phyloP scores from a whole-genome alignment of 2,329 filamentous ascomycete genomes.

The Chaetomium sp. region DNA sequence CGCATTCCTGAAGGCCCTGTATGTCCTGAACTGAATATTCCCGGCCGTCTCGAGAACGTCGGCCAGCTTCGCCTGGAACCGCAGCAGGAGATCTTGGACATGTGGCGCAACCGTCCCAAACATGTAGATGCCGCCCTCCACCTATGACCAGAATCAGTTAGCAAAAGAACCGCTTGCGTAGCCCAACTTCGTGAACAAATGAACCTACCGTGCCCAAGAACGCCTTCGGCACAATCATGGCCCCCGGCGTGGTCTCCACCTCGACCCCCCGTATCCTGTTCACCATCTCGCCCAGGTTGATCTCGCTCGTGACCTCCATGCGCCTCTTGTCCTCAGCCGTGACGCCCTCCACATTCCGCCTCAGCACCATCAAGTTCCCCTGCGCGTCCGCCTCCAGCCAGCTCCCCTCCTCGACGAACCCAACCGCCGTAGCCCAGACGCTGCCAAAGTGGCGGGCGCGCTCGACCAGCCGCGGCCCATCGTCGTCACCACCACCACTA shows the following conservation, averaged over 20 bases:
- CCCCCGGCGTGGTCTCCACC: constrained; percentile 63
- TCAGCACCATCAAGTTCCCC: constrained; percentile 83
- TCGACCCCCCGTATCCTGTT: constrained; percentile 80
- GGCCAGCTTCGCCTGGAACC: constrained; percentile 73
- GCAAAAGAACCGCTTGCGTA: background rate
- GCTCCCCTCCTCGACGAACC: constrained; percentile 68
- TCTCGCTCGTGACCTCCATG: constrained; percentile 75
- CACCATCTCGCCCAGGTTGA: constrained; percentile 89
- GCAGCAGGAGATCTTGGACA: constrained; percentile 78
- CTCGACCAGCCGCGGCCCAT: constrained; percentile 68
- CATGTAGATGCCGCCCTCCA: constrained; percentile 89
- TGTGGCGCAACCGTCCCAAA: constrained; percentile 75
- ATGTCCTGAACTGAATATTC: constrained; percentile 73
- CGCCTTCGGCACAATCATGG: constrained; percentile 75
- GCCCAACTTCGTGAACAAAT: constrained; percentile 10
- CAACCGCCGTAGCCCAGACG: constrained; percentile 78
- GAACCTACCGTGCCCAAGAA: constrained; percentile 81
- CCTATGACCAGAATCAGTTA: constrained; percentile 49
- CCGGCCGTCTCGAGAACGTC: constrained; percentile 69
- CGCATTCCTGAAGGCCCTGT: constrained; percentile 78
- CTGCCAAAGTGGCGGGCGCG: constrained; percentile 79
- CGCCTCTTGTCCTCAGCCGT: constrained; percentile 71
- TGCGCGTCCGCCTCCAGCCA: constrained; percentile 86
- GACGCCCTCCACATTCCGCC: constrained; percentile 70
- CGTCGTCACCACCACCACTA: constrained; percentile 44